A percentile compares a stretch with the other conserved stretches of the same genome.
Evolutionary conservation across 192 early-diverging fungal species (phyloP).

Genomic region (Jimgerdemannia lactiflua): DNA sequence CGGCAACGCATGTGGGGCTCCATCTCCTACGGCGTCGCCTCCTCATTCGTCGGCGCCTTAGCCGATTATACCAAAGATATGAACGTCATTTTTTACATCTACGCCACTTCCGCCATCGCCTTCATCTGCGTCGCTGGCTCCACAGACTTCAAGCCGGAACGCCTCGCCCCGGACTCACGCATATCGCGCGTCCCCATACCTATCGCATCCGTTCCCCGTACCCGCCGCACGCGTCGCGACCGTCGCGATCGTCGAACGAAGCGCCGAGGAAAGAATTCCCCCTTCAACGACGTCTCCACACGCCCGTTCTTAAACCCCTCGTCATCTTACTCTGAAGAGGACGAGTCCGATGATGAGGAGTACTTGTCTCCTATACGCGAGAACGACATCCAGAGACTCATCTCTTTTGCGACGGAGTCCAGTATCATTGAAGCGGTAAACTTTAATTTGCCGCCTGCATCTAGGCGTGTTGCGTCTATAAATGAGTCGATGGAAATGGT

Average conservation of each 20-base stretch:
- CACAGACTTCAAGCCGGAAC: constrained; percentile 31
- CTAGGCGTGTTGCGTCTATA: constrained; percentile 12
- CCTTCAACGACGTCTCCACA: too few relatives aligned
- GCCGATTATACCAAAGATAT: constrained; percentile 34
- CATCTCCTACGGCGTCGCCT: constrained; percentile 34
- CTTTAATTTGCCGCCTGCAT: constrained; percentile 19
- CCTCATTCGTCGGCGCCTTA: constrained; percentile 27
- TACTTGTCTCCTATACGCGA: constrained; percentile 23
- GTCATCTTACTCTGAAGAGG: too few relatives aligned
- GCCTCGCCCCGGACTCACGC: neutral
- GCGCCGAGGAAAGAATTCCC: too few relatives aligned
- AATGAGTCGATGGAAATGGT: constrained; percentile 4
- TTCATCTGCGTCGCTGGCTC: constrained; percentile 27
- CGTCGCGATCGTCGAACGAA: too few relatives aligned
- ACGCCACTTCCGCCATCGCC: constrained; percentile 29
- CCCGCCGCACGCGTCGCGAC: neutral
- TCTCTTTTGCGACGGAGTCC: constrained; percentile 37
- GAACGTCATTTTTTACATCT: constrained; percentile 41
- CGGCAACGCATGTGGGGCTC: constrained; percentile 45
- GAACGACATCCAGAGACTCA: constrained; percentile 32
- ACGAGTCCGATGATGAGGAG: constrained; percentile 14
- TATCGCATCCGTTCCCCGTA: neutral
- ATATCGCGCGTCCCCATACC: constrained; percentile 9
- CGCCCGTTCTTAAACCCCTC: too few relatives aligned
- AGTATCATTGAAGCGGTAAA: constrained; percentile 37